Evolutionary conservation across 768 basidiomycete species (phyloP).

Genomic region (Leccinellum rugosiceps): DNA sequence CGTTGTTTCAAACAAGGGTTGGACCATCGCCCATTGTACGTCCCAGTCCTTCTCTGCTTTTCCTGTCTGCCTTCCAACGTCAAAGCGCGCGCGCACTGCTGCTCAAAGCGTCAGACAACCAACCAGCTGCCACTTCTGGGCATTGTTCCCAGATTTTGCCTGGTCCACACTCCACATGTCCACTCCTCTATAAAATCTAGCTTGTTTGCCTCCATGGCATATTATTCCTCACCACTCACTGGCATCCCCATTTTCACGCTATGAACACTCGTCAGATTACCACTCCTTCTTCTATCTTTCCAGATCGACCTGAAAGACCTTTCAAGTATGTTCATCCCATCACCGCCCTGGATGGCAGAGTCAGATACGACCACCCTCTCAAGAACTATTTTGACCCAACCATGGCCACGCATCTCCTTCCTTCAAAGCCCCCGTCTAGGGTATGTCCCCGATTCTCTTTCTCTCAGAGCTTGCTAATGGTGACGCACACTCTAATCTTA

Average conservation of each 20-base stretch:
- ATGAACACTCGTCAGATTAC: constrained; percentile 10
- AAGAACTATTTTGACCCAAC: constrained; percentile 26
- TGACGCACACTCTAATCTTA: too few relatives aligned
- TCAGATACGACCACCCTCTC: constrained; percentile 21
- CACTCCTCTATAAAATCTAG: constrained; percentile 17
- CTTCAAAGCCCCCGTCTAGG: constrained; percentile 8
- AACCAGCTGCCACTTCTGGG: background rate
- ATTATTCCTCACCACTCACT: background rate
- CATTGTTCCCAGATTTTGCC: constrained; percentile 16
- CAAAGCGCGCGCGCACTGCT: constrained; percentile 10
- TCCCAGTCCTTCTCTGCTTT: background rate
- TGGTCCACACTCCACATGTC: constrained; percentile 23
- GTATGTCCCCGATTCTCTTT: constrained; percentile 9
- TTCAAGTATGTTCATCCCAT: constrained; percentile 12
- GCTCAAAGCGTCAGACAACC: constrained; percentile 5
- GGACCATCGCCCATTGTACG: background rate
- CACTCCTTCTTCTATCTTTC: constrained; percentile 13
- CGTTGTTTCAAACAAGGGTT: constrained; percentile 21
- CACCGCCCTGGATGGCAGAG: constrained; percentile 9
- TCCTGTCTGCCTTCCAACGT: background rate
- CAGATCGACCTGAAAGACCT: constrained; percentile 7
- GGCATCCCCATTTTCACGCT: constrained; percentile 4
- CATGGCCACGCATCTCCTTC: constrained; percentile 16
- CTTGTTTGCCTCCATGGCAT: background rate
- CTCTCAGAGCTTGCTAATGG: background rate